phyloP scores from a whole-genome alignment of 441 rosid species.

The Codiaeum variegatum region DNA sequence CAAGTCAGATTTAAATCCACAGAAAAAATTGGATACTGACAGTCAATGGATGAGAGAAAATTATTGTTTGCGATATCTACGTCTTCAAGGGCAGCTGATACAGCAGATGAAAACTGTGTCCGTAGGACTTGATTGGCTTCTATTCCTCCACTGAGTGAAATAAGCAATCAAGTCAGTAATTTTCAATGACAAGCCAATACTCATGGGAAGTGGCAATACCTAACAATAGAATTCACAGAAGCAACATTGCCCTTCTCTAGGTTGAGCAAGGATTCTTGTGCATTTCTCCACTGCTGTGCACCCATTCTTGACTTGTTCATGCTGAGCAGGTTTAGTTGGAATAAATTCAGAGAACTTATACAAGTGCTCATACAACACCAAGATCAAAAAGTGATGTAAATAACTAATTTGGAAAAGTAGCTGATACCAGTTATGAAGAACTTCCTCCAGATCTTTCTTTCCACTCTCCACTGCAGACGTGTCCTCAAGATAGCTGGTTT shows the following conservation, averaged over 20 bases:
- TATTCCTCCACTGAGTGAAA: constrained; percentile 66
- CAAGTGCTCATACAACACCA: not conserved
- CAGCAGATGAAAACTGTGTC: constrained; percentile 64
- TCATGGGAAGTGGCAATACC: constrained; percentile 38
- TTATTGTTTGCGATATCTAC: constrained; percentile 56
- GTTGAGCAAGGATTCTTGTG: constrained; percentile 78
- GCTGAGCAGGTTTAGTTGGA: constrained; percentile 39
- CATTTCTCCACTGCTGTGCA: constrained; percentile 78
- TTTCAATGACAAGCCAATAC: constrained; percentile 5
- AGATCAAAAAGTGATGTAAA: constrained; percentile 1
- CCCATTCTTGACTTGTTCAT: constrained; percentile 73
- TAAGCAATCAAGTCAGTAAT: constrained; percentile 6
- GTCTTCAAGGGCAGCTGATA: constrained; percentile 64
- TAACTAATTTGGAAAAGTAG: constrained; percentile 3
- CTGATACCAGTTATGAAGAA: constrained; percentile 74
- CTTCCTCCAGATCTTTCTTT: constrained; percentile 70
- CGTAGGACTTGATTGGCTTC: constrained; percentile 66
- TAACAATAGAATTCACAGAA: constrained; percentile 80
- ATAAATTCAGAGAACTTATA: constrained; percentile 19
- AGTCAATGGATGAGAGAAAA: constrained; percentile 64
- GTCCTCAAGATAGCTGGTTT: constrained; percentile 62
- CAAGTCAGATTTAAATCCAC: not conserved
- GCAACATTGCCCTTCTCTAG: constrained; percentile 74
- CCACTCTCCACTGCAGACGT: constrained; percentile 72
- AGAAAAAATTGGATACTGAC: constrained; percentile 44